These are phyloP conservation scores for Neofusicoccum parvum DNA, from an alignment of 2,329 filamentous ascomycete species.

Conservation along the genomic window DNA sequence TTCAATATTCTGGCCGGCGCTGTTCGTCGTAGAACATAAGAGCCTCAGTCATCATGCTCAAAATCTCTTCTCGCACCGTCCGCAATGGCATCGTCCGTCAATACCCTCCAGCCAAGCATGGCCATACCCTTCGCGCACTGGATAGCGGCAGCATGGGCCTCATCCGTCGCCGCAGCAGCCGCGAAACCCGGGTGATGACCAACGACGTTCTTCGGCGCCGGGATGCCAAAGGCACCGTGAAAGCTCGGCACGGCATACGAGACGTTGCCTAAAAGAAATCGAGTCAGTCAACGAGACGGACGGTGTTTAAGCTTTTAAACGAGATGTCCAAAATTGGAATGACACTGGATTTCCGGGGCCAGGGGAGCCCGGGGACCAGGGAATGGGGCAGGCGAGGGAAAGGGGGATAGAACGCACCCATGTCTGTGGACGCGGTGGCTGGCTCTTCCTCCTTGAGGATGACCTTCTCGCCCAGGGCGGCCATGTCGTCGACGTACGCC, in stretches of 20 bases:
- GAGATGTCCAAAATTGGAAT: background rate
- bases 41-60: slow-evolving; percentile 15
- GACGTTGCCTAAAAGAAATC: slow-evolving; percentile 42
- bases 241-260: slow-evolving; percentile 51
- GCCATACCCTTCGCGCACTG: slow-evolving; percentile 52
- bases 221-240: slow-evolving; percentile 53
- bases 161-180: slow-evolving; percentile 43
- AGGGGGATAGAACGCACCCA: slow-evolving; percentile 37
- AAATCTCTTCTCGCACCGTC: slow-evolving; percentile 26
- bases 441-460: slow-evolving; percentile 42
- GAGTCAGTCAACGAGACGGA: background rate
- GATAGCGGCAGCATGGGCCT: slow-evolving; percentile 46
- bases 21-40: background rate
- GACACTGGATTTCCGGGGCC: background rate
- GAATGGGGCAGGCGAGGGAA: background rate
- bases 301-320: background rate
- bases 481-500: slow-evolving; percentile 50
- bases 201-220: slow-evolving; percentile 39
- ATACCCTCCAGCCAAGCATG: slow-evolving; percentile 25
- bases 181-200: slow-evolving; percentile 49
- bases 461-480: slow-evolving; percentile 40
- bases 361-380: background rate
- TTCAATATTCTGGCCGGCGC: background rate
- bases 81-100: slow-evolving; percentile 26
- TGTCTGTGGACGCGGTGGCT: slow-evolving; percentile 51